Conservation (phyloP, 768 basidiomycete species). For the Calocera viscosa region DNA sequence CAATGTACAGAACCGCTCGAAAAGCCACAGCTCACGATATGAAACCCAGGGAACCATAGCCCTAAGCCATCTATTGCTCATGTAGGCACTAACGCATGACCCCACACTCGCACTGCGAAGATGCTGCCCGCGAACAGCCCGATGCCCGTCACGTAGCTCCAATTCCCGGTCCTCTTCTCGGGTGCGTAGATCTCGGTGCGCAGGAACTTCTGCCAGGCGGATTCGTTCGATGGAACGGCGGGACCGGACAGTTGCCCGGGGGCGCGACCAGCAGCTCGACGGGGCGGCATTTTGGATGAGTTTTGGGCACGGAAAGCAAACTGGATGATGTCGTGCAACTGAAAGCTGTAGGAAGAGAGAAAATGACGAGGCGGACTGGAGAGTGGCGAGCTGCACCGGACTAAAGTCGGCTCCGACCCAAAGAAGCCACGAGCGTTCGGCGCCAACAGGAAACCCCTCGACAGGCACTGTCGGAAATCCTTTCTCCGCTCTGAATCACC, state of each 20-base stretch:
- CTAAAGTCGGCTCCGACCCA: background rate
- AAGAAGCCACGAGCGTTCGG: too few relatives aligned
- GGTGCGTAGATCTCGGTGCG: slow-evolving; percentile 39
- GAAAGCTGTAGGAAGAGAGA: background rate
- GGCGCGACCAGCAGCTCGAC: background rate
- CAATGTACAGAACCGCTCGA: too few relatives aligned
- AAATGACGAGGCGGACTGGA: background rate
- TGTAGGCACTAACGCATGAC: slow-evolving; percentile 60
- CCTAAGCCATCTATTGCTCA: slow-evolving; percentile 20
- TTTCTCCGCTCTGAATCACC: too few relatives aligned
- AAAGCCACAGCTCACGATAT: too few relatives aligned
- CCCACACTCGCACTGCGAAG: slow-evolving; percentile 59
- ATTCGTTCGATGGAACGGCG: slow-evolving; percentile 11
- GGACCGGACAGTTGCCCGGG: background rate
- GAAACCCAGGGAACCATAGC: too few relatives aligned
- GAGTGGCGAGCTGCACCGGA: background rate
- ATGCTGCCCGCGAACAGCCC: slow-evolving; percentile 60
- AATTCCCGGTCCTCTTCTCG: slow-evolving; percentile 62
- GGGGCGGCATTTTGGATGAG: background rate
- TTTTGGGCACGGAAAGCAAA: background rate
- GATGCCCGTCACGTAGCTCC: slow-evolving; percentile 54
- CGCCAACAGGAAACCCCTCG: too few relatives aligned
- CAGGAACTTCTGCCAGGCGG: slow-evolving; percentile 14
- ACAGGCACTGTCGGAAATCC: too few relatives aligned
- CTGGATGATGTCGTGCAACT: background rate